Conservation (phyloP, 345 rosid genomes). For the Hypericum perforatum region DNA sequence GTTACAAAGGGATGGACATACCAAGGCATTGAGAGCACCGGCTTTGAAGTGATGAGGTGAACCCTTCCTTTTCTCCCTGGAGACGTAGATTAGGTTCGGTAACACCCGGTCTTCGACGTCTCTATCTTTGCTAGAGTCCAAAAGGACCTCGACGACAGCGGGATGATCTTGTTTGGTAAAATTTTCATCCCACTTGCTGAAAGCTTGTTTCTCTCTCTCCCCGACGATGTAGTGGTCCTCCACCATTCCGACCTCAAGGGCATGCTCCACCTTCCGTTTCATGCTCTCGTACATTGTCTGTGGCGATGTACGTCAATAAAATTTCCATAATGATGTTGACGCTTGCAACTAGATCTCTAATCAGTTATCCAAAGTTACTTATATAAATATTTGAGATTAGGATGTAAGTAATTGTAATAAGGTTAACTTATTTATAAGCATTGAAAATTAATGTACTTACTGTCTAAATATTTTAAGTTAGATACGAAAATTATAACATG, state of each 20-base stretch:
- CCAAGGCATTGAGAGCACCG: conserved; percentile 10
- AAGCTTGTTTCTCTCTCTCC: conserved; percentile 4
- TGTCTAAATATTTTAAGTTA: no score
- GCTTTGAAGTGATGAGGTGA: conserved; percentile 9
- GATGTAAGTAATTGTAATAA: no score
- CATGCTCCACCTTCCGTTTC: conserved; percentile 10
- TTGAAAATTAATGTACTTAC: no score
- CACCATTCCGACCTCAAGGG: conserved; percentile 11
- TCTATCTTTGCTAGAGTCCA: neutral
- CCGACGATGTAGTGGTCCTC: conserved; percentile 3
- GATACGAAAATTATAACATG: no score
- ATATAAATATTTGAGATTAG: no score
- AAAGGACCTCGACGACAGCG: conserved; percentile 30
- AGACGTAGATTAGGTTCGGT: conserved; percentile 7
- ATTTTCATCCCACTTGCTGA: neutral
- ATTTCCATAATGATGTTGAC: no score
- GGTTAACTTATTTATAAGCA: no score
- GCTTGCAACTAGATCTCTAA: no score
- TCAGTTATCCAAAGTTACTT: no score
- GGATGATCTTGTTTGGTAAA: conserved; percentile 1
- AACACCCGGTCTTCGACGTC: neutral
- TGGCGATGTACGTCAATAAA: no score
- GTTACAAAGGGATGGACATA: neutral
- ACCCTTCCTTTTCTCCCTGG: conserved; percentile 2
- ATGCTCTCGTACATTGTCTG: conserved; percentile 15